A percentile compares a stretch with the other conserved stretches of the same genome.
These are phyloP conservation scores for Cicer yamashitae DNA, from an alignment of 306 rosid species.

Conservation along the genomic window DNA sequence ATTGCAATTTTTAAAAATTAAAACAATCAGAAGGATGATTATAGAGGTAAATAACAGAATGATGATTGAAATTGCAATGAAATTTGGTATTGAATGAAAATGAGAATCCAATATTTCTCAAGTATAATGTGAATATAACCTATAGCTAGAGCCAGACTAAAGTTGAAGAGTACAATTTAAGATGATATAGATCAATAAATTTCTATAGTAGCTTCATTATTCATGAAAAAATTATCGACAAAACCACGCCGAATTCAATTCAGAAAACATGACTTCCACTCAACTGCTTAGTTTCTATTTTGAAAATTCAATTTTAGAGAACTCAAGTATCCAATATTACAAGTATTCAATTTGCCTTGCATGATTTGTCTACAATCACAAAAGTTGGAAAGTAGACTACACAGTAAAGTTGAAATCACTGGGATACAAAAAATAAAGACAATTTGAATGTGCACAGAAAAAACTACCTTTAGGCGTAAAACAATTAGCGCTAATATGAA, in stretches of 20 bases:
- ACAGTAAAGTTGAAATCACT: background rate
- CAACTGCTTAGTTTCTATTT: background rate
- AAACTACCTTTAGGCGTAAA: conserved; percentile 75
- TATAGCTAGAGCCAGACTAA: background rate
- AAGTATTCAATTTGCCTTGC: background rate
- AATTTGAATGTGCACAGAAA: background rate
- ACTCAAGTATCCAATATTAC: conserved; percentile 9
- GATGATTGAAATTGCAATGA: background rate
- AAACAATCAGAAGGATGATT: conserved; percentile 5
- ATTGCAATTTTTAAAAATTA: conserved; percentile 36
- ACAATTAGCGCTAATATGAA: conserved; percentile 70
- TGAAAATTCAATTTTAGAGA: conserved; percentile 22
- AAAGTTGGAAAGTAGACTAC: background rate
- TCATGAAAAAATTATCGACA: background rate
- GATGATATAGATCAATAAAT: conserved; percentile 16
- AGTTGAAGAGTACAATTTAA: conserved; percentile 6
- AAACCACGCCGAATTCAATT: background rate
- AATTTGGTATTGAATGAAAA: conserved; percentile 9
- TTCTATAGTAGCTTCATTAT: background rate
- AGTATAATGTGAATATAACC: background rate
- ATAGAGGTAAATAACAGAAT: background rate
- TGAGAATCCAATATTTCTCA: background rate
- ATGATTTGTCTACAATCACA: conserved; percentile 24
- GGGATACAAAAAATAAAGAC: conserved; percentile 15
- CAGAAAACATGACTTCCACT: background rate